Percentiles rank a stretch among this genome's conserved stretches.
These are phyloP conservation scores for Rachicladosporium sp. DNA, from an alignment of 2,329 filamentous ascomycete genomes.

Conservation along the genomic window DNA sequence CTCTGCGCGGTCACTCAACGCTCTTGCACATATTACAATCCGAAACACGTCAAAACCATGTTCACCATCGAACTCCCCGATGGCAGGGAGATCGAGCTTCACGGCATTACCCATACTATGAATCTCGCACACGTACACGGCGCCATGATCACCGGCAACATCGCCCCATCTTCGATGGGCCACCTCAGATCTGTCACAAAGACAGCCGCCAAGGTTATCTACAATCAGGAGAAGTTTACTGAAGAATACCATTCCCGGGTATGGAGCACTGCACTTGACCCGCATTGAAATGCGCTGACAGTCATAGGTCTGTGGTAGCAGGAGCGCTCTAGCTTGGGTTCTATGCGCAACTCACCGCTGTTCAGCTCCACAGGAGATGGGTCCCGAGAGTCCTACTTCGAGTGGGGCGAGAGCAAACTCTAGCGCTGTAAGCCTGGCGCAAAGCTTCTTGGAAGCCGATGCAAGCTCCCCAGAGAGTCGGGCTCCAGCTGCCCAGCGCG, in stretches of 20 bases:
- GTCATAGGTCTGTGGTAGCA: constrained; percentile 2
- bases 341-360: constrained; percentile 1
- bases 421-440: no score
- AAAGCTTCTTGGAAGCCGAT: background rate
- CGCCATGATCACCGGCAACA: background rate
- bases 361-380: background rate
- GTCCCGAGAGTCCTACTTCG: background rate
- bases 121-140: background rate
- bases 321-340: constrained; percentile 1
- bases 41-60: no score
- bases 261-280: background rate
- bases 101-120: background rate
- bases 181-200: constrained; percentile 1
- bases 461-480: background rate
- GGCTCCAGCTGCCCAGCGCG: background rate
- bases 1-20: no score
- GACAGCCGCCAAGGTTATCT: background rate
- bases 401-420: no score
- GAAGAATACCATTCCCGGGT: constrained; percentile 1
- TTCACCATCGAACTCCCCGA: no score
- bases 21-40: no score
- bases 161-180: background rate
- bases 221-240: constrained; percentile 2
- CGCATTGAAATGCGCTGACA: background rate
- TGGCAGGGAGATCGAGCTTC: background rate